Percentiles rank a stretch among this genome's conserved stretches.
These are phyloP conservation scores for Apiospora hydei DNA, from an alignment of 2,329 filamentous ascomycete species.

Conservation along the genomic window DNA sequence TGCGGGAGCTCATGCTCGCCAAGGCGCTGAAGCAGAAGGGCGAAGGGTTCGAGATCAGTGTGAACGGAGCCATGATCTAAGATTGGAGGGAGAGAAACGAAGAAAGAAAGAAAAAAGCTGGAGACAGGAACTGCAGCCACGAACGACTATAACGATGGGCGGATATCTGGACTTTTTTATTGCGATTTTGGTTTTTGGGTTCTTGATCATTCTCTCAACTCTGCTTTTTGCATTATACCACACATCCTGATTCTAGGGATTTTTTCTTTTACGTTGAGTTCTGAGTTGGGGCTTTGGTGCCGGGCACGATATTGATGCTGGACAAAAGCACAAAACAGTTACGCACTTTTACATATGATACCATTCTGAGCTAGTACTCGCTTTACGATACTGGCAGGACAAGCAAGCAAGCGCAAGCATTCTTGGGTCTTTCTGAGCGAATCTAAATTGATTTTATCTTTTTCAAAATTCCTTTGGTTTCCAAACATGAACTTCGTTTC, in stretches of 20 bases:
- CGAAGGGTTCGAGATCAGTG: constrained; percentile 81
- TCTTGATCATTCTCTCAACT: constrained; percentile 5
- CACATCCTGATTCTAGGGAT: not conserved
- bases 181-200: not conserved
- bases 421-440: constrained; percentile 8
- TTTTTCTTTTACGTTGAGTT: not conserved
- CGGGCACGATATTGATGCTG: constrained; percentile 13
- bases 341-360: constrained; percentile 14
- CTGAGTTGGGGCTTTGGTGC: constrained; percentile 2
- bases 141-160: constrained; percentile 5
- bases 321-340: constrained; percentile 20
- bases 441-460: constrained; percentile 8
- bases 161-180: constrained; percentile 2
- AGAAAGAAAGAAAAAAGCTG: not conserved
- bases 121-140: not conserved
- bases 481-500: not conserved
- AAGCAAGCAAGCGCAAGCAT: constrained; percentile 18
- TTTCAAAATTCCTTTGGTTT: not conserved
- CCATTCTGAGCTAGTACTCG: constrained; percentile 13
- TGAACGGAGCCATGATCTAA: constrained; percentile 80
- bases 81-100: not conserved
- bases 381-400: constrained; percentile 13
- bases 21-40: constrained; percentile 87
- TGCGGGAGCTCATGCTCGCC: constrained; percentile 90
- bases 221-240: constrained; percentile 16